These are phyloP conservation scores for Fusarium verrucosum DNA, from an alignment of 2,329 filamentous ascomycete genomes.

Conservation along the genomic window DNA sequence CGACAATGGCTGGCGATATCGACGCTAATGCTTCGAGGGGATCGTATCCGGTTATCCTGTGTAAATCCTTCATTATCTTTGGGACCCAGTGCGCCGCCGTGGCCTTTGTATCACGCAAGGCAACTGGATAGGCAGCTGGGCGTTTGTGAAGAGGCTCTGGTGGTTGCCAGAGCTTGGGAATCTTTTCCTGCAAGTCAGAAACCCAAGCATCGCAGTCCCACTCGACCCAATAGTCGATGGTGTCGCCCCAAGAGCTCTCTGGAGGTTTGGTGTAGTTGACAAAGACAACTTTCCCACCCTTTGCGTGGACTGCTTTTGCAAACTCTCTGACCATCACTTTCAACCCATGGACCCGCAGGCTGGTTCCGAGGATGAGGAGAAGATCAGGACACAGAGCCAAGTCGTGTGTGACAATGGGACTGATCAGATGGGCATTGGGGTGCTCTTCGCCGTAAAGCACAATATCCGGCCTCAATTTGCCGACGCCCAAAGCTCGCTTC, in stretches of 20 bases:
- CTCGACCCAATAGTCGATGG: constrained; percentile 78
- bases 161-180: constrained; percentile 68
- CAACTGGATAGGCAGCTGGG: constrained; percentile 52
- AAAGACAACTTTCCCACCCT: constrained; percentile 74
- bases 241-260: constrained; percentile 76
- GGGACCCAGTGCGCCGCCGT: constrained; percentile 57
- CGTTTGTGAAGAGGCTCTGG: constrained; percentile 56
- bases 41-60: constrained; percentile 47
- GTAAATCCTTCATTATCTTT: constrained; percentile 55
- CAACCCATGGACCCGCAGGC: constrained; percentile 74
- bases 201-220: constrained; percentile 83
- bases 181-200: constrained; percentile 65
- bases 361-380: constrained; percentile 75
- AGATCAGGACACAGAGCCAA: constrained; percentile 71
- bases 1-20: constrained; percentile 18
- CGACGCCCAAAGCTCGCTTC: constrained; percentile 72
- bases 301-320: constrained; percentile 74
- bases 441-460: constrained; percentile 80
- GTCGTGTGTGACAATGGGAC: constrained; percentile 74
- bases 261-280: constrained; percentile 77
- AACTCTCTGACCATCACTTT: constrained; percentile 77
- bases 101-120: constrained; percentile 57
- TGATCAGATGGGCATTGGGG: constrained; percentile 73
- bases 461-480: constrained; percentile 75
- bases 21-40: constrained; percentile 31